Conservation (phyloP, 352 stramenopile species). For the Phytophthora cryptogea region DNA sequence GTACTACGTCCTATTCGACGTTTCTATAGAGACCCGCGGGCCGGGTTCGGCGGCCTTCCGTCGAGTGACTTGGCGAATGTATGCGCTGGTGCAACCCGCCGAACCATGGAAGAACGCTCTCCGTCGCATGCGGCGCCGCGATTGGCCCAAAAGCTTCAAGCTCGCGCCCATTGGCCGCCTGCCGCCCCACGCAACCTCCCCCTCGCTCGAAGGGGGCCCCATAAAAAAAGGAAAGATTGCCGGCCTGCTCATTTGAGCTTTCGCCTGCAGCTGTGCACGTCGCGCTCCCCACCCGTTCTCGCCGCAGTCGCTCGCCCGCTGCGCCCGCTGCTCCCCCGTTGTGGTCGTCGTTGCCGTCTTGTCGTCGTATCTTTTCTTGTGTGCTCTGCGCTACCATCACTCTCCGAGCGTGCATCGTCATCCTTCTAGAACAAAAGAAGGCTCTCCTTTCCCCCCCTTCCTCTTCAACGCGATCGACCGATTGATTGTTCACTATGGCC, state of each 20-base stretch:
- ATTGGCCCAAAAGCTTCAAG: slow-evolving; percentile 37
- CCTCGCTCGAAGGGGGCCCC: neutral
- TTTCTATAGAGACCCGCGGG: slow-evolving; percentile 15
- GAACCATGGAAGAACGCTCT: slow-evolving; percentile 33
- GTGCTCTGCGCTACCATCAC: slow-evolving; percentile 34
- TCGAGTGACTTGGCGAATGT: slow-evolving; percentile 24
- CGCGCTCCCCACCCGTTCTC: slow-evolving; percentile 14
- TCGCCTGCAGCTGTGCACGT: slow-evolving; percentile 53
- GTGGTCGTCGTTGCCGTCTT: slow-evolving; percentile 28
- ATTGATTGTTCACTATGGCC: slow-evolving; percentile 37
- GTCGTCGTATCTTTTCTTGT: slow-evolving; percentile 43
- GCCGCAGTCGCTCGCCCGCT: neutral
- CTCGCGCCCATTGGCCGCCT: slow-evolving; percentile 22
- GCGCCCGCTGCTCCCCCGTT: neutral
- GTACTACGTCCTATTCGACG: neutral
- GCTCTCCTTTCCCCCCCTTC: slow-evolving; percentile 10
- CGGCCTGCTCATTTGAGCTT: slow-evolving; percentile 70
- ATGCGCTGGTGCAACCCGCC: slow-evolving; percentile 25
- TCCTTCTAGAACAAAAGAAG: slow-evolving; percentile 39
- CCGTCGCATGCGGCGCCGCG: slow-evolving; percentile 19
- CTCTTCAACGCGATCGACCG: slow-evolving; percentile 10
- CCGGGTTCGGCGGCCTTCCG: slow-evolving; percentile 18
- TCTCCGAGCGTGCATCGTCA: slow-evolving; percentile 32
- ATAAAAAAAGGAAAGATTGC: slow-evolving; percentile 45
- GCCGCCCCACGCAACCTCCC: neutral